These are phyloP conservation scores for Pythium aphanidermatum DNA, from an alignment of 352 stramenopile species.

Conservation along the genomic window DNA sequence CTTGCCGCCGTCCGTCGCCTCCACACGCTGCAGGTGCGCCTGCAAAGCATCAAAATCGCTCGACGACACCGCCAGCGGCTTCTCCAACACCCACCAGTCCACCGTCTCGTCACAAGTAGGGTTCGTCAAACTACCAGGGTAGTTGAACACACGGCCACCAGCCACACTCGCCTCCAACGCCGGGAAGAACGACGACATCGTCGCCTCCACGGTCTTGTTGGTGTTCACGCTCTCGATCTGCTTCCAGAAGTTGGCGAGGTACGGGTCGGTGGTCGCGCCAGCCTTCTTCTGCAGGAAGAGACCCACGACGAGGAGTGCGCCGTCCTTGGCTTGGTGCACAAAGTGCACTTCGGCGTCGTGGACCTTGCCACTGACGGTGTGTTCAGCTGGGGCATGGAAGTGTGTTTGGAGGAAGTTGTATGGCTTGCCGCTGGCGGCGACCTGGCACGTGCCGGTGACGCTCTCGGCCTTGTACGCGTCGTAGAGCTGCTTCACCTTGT, in stretches of 20 bases:
- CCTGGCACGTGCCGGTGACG: conserved; percentile 16
- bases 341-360: conserved; percentile 35
- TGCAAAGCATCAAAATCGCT: conserved; percentile 15
- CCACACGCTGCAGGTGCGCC: conserved; percentile 8
- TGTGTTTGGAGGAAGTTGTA: conserved; percentile 39
- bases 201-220: neutral
- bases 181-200: conserved; percentile 4
- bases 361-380: conserved; percentile 31
- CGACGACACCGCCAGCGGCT: conserved; percentile 22
- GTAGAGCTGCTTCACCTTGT: conserved; percentile 24
- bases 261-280: conserved; percentile 16
- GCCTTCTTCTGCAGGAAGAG: conserved; percentile 4
- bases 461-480: conserved; percentile 25
- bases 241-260: conserved; percentile 27
- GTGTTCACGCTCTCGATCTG: conserved; percentile 23
- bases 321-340: conserved; percentile 26
- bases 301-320: conserved; percentile 7
- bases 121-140: conserved; percentile 59
- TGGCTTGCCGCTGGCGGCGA: neutral
- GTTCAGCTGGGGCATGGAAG: conserved; percentile 37
- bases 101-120: conserved; percentile 44
- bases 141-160: conserved; percentile 39
- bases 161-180: conserved; percentile 1
- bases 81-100: conserved; percentile 60
- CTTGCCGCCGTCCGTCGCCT: conserved; percentile 12